A percentile compares a stretch with the other conserved stretches of the same genome.
phyloP scores from a whole-genome alignment of 2,329 filamentous ascomycete genomes.

The Orbilia oligospora region DNA sequence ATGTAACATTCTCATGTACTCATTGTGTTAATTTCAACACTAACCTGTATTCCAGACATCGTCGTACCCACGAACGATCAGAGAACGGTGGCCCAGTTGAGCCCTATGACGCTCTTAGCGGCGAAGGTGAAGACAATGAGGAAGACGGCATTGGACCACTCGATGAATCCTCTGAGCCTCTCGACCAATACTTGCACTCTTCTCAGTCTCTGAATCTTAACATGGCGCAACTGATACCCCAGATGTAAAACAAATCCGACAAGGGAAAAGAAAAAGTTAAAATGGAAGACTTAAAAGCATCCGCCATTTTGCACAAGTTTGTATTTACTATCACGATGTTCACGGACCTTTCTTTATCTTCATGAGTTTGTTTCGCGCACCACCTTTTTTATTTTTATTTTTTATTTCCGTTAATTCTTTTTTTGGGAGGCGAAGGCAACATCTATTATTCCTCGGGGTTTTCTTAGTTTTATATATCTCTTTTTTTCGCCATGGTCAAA shows the following conservation, averaged over 20 bases:
- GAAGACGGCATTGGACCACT: constrained; percentile 86
- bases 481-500: constrained; percentile 36
- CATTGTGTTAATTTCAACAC: not conserved
- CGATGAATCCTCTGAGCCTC: constrained; percentile 76
- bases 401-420: constrained; percentile 12
- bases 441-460: constrained; percentile 34
- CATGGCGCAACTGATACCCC: constrained; percentile 60
- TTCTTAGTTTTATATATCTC: constrained; percentile 27
- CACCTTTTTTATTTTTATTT: constrained; percentile 9
- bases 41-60: constrained; percentile 72
- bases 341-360: constrained; percentile 48
- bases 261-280: constrained; percentile 37
- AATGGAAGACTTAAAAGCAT: constrained; percentile 37
- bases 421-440: constrained; percentile 30
- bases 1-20: constrained; percentile 66
- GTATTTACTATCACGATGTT: constrained; percentile 61
- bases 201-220: constrained; percentile 56
- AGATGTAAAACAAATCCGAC: constrained; percentile 51
- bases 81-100: constrained; percentile 71
- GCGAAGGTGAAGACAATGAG: constrained; percentile 89
- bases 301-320: constrained; percentile 47
- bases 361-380: constrained; percentile 48
- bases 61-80: constrained; percentile 84
- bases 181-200: constrained; percentile 53
- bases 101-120: constrained; percentile 74